phyloP scores from a whole-genome alignment of 495 filamentous ascomycete species.

The Tuber aestivum region DNA sequence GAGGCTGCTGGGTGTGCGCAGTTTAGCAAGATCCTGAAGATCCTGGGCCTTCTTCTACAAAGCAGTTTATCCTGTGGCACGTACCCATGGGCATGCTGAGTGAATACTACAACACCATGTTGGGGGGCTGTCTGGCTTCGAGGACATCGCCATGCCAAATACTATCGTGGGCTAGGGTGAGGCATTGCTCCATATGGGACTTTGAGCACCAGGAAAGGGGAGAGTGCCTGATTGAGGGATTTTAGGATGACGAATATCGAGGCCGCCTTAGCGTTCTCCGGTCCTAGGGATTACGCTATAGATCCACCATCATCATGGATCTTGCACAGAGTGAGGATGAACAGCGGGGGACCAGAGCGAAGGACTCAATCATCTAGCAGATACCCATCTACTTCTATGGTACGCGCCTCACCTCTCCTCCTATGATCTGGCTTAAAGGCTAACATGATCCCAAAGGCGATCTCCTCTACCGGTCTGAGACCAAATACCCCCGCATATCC shows the following conservation, averaged over 20 bases:
- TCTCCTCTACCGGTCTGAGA: conserved; percentile 68
- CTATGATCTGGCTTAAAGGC: background rate
- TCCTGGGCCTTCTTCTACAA: conserved; percentile 51
- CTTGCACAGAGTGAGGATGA: conserved; percentile 69
- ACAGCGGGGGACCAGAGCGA: conserved; percentile 58
- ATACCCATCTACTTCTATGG: conserved; percentile 56
- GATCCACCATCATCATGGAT: conserved; percentile 84
- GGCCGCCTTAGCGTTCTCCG: conserved; percentile 75
- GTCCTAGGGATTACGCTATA: conserved; percentile 76
- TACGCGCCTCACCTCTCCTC: conserved; percentile 3
- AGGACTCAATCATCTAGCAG: conserved; percentile 60
- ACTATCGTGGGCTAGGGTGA: conserved; percentile 60
- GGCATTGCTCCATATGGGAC: conserved; percentile 57
- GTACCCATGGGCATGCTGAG: conserved; percentile 63
- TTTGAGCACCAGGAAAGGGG: conserved; percentile 57
- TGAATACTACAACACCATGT: conserved; percentile 57
- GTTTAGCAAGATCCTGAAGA: conserved; percentile 54
- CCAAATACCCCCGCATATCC: conserved; percentile 65
- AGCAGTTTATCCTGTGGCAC: conserved; percentile 51
- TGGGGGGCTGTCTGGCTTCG: conserved; percentile 60
- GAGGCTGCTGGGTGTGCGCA: conserved; percentile 56
- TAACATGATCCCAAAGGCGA: conserved; percentile 69
- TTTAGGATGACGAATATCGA: conserved; percentile 67
- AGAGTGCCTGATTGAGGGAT: too few species aligned
- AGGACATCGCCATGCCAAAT: conserved; percentile 60